Conservation (phyloP, 2,329 filamentous ascomycete genomes). For the Penicillium sp. region DNA sequence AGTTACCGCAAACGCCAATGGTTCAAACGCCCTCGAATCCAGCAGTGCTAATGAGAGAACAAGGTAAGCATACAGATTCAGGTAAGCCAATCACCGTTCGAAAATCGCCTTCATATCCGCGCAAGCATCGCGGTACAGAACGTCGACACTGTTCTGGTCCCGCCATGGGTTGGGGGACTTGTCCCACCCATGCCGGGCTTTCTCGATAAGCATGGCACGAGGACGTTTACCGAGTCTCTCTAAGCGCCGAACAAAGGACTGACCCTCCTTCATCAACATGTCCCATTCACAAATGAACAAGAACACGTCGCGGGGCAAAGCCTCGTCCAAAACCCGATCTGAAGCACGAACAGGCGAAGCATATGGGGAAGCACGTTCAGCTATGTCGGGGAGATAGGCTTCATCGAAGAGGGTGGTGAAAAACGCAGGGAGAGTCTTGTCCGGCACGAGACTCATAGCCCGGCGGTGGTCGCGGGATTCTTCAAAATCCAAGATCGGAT, state of each 20-base stretch:
- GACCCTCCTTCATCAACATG: conserved; percentile 61
- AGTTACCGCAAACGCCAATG: conserved; percentile 8
- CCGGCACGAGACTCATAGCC: conserved; percentile 52
- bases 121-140: conserved; percentile 44
- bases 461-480: conserved; percentile 57
- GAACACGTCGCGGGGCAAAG: conserved; percentile 58
- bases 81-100: conserved; percentile 19
- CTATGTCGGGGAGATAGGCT: conserved; percentile 46
- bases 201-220: conserved; percentile 45
- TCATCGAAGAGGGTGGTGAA: conserved; percentile 51
- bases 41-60: conserved; percentile 4
- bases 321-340: conserved; percentile 50
- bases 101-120: conserved; percentile 45
- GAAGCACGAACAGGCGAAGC: conserved; percentile 57
- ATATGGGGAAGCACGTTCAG: conserved; percentile 54
- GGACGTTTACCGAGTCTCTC: conserved; percentile 44
- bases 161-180: conserved; percentile 48
- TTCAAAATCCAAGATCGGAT: conserved; percentile 61
- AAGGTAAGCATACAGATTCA: conserved; percentile 5
- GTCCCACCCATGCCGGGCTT: conserved; percentile 48
- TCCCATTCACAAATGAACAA: conserved; percentile 64
- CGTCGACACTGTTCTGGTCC: conserved; percentile 42
- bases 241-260: conserved; percentile 43
- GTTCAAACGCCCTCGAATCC: conserved; percentile 3
- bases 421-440: conserved; percentile 47